Percentiles rank a stretch among this genome's conserved stretches.
These are phyloP conservation scores for Globisporangium irregulare DNA, from an alignment of 352 stramenopile species.

Conservation along the genomic window DNA sequence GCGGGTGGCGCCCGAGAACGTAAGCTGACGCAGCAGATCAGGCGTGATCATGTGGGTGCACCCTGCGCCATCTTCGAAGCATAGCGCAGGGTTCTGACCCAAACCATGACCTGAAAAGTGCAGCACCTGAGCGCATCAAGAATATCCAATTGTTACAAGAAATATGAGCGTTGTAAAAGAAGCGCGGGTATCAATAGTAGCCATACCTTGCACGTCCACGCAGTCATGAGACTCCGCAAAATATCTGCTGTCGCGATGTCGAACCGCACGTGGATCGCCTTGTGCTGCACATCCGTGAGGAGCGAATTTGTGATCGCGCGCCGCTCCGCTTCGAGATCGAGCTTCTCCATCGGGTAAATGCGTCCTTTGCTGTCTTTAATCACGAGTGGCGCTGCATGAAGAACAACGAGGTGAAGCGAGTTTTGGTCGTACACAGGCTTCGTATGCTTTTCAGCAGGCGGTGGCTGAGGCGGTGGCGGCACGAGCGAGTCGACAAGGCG, in stretches of 20 bases:
- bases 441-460: background rate
- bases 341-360: slow-evolving; percentile 84
- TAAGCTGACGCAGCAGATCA: slow-evolving; percentile 57
- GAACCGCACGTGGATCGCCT: slow-evolving; percentile 73
- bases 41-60: slow-evolving; percentile 77
- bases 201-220: slow-evolving; percentile 42
- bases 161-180: background rate
- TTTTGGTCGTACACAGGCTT: slow-evolving; percentile 29
- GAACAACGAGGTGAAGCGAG: slow-evolving; percentile 71
- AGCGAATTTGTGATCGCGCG: slow-evolving; percentile 68
- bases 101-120: slow-evolving; percentile 81
- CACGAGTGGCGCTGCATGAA: slow-evolving; percentile 77
- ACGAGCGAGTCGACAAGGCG: slow-evolving; percentile 5
- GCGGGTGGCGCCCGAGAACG: slow-evolving; percentile 45
- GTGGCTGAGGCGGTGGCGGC: slow-evolving; percentile 8
- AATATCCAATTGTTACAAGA: background rate
- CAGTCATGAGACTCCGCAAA: slow-evolving; percentile 75
- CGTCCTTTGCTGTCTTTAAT: slow-evolving; percentile 68
- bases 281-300: slow-evolving; percentile 66
- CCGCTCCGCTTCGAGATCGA: slow-evolving; percentile 72
- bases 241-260: slow-evolving; percentile 77
- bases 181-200: background rate
- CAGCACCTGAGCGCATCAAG: slow-evolving; percentile 36
- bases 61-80: slow-evolving; percentile 74
- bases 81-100: slow-evolving; percentile 60